Conservation (phyloP, 139 green algal species). For the Chlorella sp. region DNA sequence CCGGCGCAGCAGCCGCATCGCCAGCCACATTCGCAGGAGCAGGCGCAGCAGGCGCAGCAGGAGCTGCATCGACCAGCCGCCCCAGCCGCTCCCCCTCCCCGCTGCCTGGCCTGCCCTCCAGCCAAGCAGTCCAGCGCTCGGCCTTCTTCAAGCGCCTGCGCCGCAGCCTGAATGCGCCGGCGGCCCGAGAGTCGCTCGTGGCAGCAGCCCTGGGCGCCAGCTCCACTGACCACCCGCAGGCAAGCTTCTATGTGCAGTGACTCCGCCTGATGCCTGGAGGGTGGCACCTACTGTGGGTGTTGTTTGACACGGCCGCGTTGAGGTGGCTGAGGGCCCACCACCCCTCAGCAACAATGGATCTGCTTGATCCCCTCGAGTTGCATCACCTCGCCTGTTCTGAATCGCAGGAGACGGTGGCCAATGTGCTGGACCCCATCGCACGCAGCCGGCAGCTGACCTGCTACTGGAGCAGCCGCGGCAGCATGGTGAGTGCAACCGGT, state of each 20-base stretch:
- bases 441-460: constrained; percentile 7
- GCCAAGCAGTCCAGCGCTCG: not conserved
- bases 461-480: constrained; percentile 38
- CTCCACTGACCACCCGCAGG: constrained; percentile 49
- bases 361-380: not conserved
- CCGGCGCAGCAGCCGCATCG: not conserved
- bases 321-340: too few species aligned
- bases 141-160: constrained; percentile 28
- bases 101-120: too few species aligned
- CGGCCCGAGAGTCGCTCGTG: constrained; percentile 36
- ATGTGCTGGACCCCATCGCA: constrained; percentile 40
- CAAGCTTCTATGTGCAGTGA: not conserved
- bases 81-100: not conserved
- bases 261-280: not conserved
- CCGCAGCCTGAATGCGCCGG: constrained; percentile 14
- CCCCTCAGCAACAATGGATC: too few species aligned
- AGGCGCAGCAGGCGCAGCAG: not conserved
- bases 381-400: not conserved
- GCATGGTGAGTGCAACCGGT: not conserved
- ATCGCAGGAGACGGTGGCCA: constrained; percentile 27
- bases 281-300: not conserved
- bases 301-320: too few species aligned
- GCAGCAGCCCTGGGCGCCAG: constrained; percentile 32
- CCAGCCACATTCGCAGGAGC: not conserved
- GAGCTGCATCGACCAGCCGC: not conserved